Conservation (phyloP, 1,284 basidiomycete genomes). For the Wolfiporia cocos region DNA sequence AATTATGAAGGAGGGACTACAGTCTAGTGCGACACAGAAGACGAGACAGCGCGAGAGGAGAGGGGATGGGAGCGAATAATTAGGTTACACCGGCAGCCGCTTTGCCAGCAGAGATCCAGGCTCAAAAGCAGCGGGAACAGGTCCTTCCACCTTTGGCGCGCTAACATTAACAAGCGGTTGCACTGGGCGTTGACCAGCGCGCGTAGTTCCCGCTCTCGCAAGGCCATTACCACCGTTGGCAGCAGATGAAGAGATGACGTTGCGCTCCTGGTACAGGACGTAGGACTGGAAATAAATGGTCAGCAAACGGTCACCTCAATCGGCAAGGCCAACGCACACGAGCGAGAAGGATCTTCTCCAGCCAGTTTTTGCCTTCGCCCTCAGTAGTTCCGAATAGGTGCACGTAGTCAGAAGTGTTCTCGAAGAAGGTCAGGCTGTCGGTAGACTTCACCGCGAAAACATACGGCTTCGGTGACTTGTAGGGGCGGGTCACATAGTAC, state of each 20-base stretch:
- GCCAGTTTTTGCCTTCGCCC: slow-evolving; percentile 61
- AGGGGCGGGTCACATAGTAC: slow-evolving; percentile 65
- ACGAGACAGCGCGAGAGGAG: no score
- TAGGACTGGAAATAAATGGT: slow-evolving; percentile 49
- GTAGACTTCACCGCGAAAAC: slow-evolving; percentile 85
- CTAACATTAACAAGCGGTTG: slow-evolving; percentile 37
- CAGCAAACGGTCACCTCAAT: neutral
- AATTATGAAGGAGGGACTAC: no score
- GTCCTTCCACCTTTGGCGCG: slow-evolving; percentile 12
- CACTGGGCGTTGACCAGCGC: slow-evolving; percentile 24
- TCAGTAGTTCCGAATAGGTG: slow-evolving; percentile 76
- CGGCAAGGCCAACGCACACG: slow-evolving; percentile 45
- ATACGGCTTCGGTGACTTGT: slow-evolving; percentile 74
- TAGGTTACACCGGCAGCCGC: slow-evolving; percentile 20
- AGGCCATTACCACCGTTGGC: slow-evolving; percentile 26
- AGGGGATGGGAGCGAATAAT: no score
- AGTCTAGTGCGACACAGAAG: no score
- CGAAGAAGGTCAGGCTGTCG: slow-evolving; percentile 78
- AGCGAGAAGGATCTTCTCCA: slow-evolving; percentile 71
- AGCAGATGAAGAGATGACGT: slow-evolving; percentile 46
- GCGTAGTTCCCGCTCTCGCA: slow-evolving; percentile 38
- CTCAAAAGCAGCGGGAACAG: slow-evolving; percentile 39
- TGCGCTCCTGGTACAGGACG: slow-evolving; percentile 70
- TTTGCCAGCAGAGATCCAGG: slow-evolving; percentile 64
- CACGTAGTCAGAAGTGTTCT: slow-evolving; percentile 79